Percentiles rank a stretch among this genome's conserved stretches.
Evolutionary conservation across 768 basidiomycete species (phyloP).

Genomic region (Boletellus ananiceps): DNA sequence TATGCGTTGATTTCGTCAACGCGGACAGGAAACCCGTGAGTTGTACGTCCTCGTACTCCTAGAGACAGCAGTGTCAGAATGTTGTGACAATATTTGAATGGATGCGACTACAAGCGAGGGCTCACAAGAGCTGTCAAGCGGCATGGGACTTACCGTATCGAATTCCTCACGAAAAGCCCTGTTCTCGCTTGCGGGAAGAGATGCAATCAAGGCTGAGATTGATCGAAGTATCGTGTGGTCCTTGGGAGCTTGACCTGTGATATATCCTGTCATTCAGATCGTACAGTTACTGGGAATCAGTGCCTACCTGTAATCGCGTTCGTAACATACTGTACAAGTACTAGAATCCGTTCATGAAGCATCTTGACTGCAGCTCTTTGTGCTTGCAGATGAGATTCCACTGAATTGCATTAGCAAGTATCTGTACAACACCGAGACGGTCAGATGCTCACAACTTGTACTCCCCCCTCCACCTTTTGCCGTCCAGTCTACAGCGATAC

Average conservation of each 20-base stretch:
- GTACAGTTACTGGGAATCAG: not conserved
- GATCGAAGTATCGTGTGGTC: conserved; percentile 83
- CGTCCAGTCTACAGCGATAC: conserved; percentile 97
- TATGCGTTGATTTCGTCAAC: conserved; percentile 83
- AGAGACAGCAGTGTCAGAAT: conserved; percentile 3
- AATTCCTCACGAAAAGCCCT: conserved; percentile 85
- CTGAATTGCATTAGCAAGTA: conserved; percentile 37
- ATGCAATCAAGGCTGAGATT: conserved; percentile 80
- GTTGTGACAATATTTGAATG: not conserved
- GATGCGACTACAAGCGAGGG: not conserved
- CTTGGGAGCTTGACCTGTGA: conserved; percentile 60
- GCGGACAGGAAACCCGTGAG: conserved; percentile 84
- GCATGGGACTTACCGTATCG: conserved; percentile 55
- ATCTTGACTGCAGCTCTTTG: conserved; percentile 95
- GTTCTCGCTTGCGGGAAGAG: conserved; percentile 83
- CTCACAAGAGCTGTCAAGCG: not conserved
- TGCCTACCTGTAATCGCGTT: conserved; percentile 67
- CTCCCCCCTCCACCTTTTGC: conserved; percentile 81
- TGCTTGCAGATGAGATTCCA: conserved; percentile 85
- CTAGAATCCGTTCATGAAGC: conserved; percentile 85
- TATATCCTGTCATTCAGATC: not conserved
- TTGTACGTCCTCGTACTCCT: conserved; percentile 97
- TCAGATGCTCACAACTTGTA: conserved; percentile 59
- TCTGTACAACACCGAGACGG: not conserved
- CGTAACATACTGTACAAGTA: conserved; percentile 83